Evolutionary conservation across 2,329 filamentous ascomycete species (phyloP).

Genomic region (Eurotiales sp.): DNA sequence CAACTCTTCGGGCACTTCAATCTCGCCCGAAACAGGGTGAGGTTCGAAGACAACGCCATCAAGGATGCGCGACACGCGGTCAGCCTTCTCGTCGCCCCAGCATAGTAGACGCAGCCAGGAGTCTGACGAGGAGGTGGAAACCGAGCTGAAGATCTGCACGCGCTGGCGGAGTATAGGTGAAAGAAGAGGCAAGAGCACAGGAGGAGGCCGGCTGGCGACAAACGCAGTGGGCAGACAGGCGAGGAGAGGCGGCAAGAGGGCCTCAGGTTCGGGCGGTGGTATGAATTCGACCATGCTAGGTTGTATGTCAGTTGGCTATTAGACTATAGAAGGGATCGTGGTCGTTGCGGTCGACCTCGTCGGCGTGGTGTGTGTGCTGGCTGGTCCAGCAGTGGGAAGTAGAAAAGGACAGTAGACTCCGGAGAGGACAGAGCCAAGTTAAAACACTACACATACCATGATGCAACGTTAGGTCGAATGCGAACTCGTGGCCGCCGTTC

Average conservation of each 20-base stretch:
- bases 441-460: conserved; percentile 7
- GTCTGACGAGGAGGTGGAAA: conserved; percentile 39
- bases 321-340: too few species aligned
- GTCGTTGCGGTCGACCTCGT: too few species aligned
- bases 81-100: conserved; percentile 54
- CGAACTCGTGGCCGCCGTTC: conserved; percentile 10
- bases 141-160: conserved; percentile 53
- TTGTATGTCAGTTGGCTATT: neutral
- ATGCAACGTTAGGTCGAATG: conserved; percentile 6
- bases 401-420: neutral
- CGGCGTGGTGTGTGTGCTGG: too few species aligned
- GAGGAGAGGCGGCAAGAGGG: conserved; percentile 59
- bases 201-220: conserved; percentile 56
- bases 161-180: conserved; percentile 62
- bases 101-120: conserved; percentile 59
- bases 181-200: conserved; percentile 57
- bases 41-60: conserved; percentile 56
- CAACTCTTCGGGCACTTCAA: conserved; percentile 58
- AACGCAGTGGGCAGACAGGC: conserved; percentile 61
- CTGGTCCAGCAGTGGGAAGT: too few species aligned
- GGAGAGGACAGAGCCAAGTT: too few species aligned
- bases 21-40: conserved; percentile 62
- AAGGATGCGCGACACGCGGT: conserved; percentile 52
- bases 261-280: conserved; percentile 52
- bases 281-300: conserved; percentile 53